Evolutionary conservation across 345 rosid genomes (phyloP), one percentile per base, ranked within the genome.

Genomic region (Zanthoxylum bungeanum): DNA sequence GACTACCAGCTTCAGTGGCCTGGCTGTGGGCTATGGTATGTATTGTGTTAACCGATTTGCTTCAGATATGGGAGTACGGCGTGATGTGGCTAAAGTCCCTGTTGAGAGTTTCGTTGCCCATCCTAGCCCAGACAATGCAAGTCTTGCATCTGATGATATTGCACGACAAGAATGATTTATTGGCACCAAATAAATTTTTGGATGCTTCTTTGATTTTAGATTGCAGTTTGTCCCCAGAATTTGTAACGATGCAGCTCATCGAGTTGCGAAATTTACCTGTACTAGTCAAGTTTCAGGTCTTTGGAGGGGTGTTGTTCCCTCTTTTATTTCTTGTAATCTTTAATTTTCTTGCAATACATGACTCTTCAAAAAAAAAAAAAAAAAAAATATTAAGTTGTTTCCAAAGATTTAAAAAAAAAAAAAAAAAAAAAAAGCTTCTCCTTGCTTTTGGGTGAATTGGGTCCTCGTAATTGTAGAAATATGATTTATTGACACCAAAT

Each of bases 31-130:
- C 25, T 82, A 33, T 51, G 81, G 84, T 10, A 75, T 73, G 82
- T 85, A 87, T 56, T 80, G 84, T 66, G 27, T 64, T 17, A 80
- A 81, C 46, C 85, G 93, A 42, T 19, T 77, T 55, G 78, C 75
- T 73, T 87, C 79, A 7, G 96, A 92, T 59, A 67, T 88, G 21
- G 97, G 96, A 42, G 81, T 87, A 10, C 83, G 96, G 2, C 86
- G 70, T 1, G 96, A 92, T 72, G 91, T 84, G 67, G 72, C 9
- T 10, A 88, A 42, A 67, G 75, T 86, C 40, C 56, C 77, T 0
- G 93, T 88, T 7, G 93, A 84, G 77, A 65, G 50, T 46, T 85
- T 87, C n/a, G 77, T 78, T 3, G 76, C 81, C 30, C 52, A 11
- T 19, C 63, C 73, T 65, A 37, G 51, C 34, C 12, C 42, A 3